Evolutionary conservation across 495 filamentous ascomycete species (phyloP).

Genomic region (Immersiella caudata): DNA sequence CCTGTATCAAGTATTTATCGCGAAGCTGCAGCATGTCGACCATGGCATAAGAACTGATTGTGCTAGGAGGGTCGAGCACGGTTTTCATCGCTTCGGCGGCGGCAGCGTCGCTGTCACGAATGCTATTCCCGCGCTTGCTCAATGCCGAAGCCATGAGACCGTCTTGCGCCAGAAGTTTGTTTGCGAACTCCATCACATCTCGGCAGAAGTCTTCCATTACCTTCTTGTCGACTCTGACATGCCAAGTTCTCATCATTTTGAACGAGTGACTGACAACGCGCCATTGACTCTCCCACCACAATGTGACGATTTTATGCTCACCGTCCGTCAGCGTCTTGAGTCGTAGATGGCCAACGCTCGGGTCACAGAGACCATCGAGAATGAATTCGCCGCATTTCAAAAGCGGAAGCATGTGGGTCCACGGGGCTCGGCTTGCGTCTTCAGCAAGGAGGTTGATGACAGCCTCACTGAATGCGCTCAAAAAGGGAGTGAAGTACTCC

Average conservation of each 20-base stretch:
- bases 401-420: conserved; percentile 68
- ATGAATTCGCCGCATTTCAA: conserved; percentile 75
- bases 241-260: conserved; percentile 78
- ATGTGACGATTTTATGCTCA: conserved; percentile 65
- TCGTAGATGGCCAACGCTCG: conserved; percentile 76
- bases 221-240: conserved; percentile 65
- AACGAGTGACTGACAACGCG: conserved; percentile 78
- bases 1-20: conserved; percentile 78
- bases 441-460: conserved; percentile 55
- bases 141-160: conserved; percentile 73
- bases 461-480: conserved; percentile 42
- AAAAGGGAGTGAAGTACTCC: conserved; percentile 53
- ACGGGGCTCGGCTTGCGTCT: conserved; percentile 55
- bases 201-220: conserved; percentile 89
- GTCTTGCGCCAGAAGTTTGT: conserved; percentile 81
- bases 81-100: conserved; percentile 51
- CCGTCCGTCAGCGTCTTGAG: conserved; percentile 59
- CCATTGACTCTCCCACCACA: conserved; percentile 86
- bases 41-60: conserved; percentile 64
- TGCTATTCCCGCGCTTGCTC: conserved; percentile 29
- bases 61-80: conserved; percentile 61
- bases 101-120: conserved; percentile 43
- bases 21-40: conserved; percentile 82
- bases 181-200: conserved; percentile 90
- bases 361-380: conserved; percentile 80